These are phyloP conservation scores for Lizonia empirigonia DNA, from an alignment of 2,329 filamentous ascomycete genomes.

Conservation along the genomic window DNA sequence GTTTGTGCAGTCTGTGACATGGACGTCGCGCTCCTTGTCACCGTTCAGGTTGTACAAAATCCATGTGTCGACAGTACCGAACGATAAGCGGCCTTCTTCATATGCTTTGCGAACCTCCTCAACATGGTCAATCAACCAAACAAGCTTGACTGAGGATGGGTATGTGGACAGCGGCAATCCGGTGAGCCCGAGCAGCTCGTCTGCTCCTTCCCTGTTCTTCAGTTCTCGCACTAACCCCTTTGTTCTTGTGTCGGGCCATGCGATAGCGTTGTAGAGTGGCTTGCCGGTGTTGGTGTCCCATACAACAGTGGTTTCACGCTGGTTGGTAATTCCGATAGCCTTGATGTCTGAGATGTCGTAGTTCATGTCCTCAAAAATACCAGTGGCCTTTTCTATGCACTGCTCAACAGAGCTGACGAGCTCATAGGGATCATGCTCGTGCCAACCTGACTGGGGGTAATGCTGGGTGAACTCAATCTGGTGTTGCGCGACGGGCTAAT, in stretches of 20 bases:
- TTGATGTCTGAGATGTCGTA: constrained; percentile 71
- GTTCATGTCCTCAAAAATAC: constrained; percentile 72
- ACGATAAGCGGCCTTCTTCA: constrained; percentile 75
- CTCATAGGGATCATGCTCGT: constrained; percentile 84
- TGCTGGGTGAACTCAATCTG: constrained; percentile 87
- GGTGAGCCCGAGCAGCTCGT: constrained; percentile 71
- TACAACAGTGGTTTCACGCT: constrained; percentile 84
- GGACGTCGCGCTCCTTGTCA: constrained; percentile 67
- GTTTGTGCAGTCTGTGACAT: constrained; percentile 87
- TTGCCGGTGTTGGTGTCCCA: constrained; percentile 84
- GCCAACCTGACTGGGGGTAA: constrained; percentile 87
- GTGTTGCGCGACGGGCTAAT: constrained; percentile 74
- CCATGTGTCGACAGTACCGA: constrained; percentile 90
- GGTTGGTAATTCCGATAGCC: constrained; percentile 84
- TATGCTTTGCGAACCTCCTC: constrained; percentile 74
- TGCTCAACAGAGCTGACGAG: constrained; percentile 75
- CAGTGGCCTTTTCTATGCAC: constrained; percentile 78
- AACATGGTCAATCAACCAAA: constrained; percentile 79
- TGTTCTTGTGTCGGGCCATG: constrained; percentile 85
- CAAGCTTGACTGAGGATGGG: constrained; percentile 81
- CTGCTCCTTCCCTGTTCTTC: constrained; percentile 69
- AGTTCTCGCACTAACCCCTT: constrained; percentile 76
- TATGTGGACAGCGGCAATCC: constrained; percentile 88
- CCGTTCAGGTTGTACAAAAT: constrained; percentile 84
- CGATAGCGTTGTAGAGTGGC: constrained; percentile 81